These are phyloP conservation scores for Populus hybrid DNA, from an alignment of 441 rosid species.

Conservation along the genomic window DNA sequence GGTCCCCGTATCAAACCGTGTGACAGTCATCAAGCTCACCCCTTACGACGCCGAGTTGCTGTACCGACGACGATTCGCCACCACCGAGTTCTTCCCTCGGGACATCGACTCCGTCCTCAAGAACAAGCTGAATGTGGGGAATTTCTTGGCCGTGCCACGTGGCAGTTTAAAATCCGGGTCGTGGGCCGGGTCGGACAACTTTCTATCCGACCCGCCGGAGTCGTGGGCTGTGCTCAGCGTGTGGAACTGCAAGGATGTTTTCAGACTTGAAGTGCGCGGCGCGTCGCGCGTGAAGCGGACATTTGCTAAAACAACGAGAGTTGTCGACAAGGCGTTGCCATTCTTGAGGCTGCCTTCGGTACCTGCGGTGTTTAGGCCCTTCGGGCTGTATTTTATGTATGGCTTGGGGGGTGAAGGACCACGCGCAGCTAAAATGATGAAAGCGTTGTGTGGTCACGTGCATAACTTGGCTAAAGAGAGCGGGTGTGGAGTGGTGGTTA, in stretches of 20 bases:
- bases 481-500: slow-evolving; percentile 69
- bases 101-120: slow-evolving; percentile 79
- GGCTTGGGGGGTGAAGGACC: slow-evolving; percentile 94
- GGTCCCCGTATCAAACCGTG: slow-evolving; percentile 34
- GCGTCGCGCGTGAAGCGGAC: slow-evolving; percentile 52
- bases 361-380: slow-evolving; percentile 76
- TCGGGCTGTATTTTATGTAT: slow-evolving; percentile 72
- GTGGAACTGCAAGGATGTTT: slow-evolving; percentile 84
- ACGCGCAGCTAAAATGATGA: slow-evolving; percentile 51
- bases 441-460: slow-evolving; percentile 63
- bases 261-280: slow-evolving; percentile 69
- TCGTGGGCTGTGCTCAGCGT: slow-evolving; percentile 91
- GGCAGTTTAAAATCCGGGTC: slow-evolving; percentile 52
- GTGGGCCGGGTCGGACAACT: slow-evolving; percentile 69
- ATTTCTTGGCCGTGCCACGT: slow-evolving; percentile 80
- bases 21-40: slow-evolving; percentile 41
- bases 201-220: slow-evolving; percentile 65
- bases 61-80: slow-evolving; percentile 77
- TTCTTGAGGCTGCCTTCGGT: slow-evolving; percentile 77
- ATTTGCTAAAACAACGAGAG: slow-evolving; percentile 60
- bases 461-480: slow-evolving; percentile 70
- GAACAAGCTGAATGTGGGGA: slow-evolving; percentile 72
- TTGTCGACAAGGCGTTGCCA: slow-evolving; percentile 69
- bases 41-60: slow-evolving; percentile 61
- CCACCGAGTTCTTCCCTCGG: slow-evolving; percentile 94